Evolutionary conservation across 306 rosid species (phyloP).

Genomic region (Acacia melanoxylon): DNA sequence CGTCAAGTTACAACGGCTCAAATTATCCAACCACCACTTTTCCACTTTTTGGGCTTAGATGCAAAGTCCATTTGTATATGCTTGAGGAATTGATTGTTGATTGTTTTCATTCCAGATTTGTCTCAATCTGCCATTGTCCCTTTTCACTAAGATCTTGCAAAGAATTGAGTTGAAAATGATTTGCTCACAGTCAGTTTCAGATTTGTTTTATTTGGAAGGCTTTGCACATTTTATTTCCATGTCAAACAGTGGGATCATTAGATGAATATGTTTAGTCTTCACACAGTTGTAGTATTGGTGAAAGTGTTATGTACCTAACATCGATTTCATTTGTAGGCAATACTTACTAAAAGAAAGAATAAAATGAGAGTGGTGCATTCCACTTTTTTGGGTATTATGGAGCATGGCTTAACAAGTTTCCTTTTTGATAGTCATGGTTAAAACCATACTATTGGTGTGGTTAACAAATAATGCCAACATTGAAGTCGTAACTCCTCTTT

Average conservation of each 20-base stretch:
- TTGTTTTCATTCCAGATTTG: conserved; percentile 10
- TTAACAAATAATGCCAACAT: neutral
- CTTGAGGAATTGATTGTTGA: neutral
- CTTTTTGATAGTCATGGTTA: neutral
- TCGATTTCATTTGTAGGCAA: neutral
- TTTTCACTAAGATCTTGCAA: neutral
- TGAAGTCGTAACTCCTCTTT: neutral
- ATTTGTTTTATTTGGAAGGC: neutral
- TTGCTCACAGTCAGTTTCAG: neutral
- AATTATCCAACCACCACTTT: neutral
- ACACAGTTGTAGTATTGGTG: neutral
- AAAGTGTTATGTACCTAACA: neutral
- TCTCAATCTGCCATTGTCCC: neutral
- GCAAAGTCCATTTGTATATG: neutral
- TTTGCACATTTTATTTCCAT: neutral
- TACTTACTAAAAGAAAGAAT: neutral
- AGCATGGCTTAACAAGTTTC: neutral
- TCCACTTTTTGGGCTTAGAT: neutral
- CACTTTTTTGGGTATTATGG: neutral
- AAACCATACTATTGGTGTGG: neutral
- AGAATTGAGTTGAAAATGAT: conserved; percentile 3
- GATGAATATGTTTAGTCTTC: neutral
- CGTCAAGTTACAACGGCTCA: neutral
- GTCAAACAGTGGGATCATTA: neutral
- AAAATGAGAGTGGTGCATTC: neutral